Base-by-base conservation (phyloP, 208 protist species). In the Sergeia podlipaevii region DNA sequence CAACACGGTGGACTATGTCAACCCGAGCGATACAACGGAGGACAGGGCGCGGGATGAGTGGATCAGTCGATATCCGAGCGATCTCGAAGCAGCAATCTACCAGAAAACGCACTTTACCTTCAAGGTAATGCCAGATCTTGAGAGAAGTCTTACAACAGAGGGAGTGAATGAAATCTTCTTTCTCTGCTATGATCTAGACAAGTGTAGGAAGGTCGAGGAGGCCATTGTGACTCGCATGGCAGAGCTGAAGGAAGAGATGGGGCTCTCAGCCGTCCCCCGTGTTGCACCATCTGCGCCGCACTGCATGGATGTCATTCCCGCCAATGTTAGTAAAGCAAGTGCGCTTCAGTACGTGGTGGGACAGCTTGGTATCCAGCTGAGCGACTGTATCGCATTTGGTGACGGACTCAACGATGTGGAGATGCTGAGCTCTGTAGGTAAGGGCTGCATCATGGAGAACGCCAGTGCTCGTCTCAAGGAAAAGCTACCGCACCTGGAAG, bases 391-490 rank as follows among this genome's bases (percentile, higher is more conserved):
- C 52, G 74, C 77, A 7, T 86, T 91, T 60, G 84, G 84, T 21
- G 74, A 91, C 36, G 72, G 77, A 15, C 41, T 88, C 50, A 91
- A 88, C 51, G 84, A 91, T 41, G 56, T 57, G 33, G 72, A 85
- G 50, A 80, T 91, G 65, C 65, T 91, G 13, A 32, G 45, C 15
- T 60, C 38, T 0, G 79, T 78, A 1, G 77, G 76, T 4, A 91
- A 88, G 42, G 84, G 74, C 3, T 88, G 57, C 50, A 61, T 91
- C 15, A 91, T 91, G 84, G 63, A 36, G 13, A 91, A 91, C 51
- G 79, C 60, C 4, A 70, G 69, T 29, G 42, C 59, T 27, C 69
- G 67, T 0, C 59, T 91, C 37, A 83, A 81, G 61, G 61, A 68
- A 37, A 44, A 45, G 44, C 47, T 88, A 26, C 84, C 84, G 10